Evolutionary conservation across 2,329 filamentous ascomycete genomes (phyloP), one percentile per base, ranked within the genome.

Genomic region (Fusarium sp.): DNA sequence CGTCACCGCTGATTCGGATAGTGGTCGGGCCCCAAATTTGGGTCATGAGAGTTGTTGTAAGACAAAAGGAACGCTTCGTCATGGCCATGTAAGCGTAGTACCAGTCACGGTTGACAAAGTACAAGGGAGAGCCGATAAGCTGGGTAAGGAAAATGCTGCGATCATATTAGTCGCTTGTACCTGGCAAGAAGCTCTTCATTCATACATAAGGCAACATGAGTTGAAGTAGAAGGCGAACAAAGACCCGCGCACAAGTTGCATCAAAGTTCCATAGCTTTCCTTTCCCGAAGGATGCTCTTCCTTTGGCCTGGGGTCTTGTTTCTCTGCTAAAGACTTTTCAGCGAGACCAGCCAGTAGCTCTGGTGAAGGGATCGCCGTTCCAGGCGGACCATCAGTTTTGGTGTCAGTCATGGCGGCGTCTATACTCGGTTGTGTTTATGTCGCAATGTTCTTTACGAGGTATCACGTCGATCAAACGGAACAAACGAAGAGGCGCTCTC

Each of bases 81-180:
- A 94, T 88, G 42, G 93, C 90, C 89, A 97, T 97, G 82, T 94
- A 97, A 69, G 91, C 88, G 81, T 97, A 92, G 83, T 93, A 97
- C 77, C 92, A 88, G 48, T 93, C 90, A 63, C 89, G 89, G 78
- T 94, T 92, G 76, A 94, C 83, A 67, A 90, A 87, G 78, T 96
- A 96, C 50, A 97, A 81, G 4, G 93, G 93, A 1, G 89, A 82
- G 37, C 94, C 94, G 63, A 97, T 83, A 69, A 94, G 85, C 77
- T 97, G 93, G 10, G 93, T 93, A 20, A 88, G 79, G 74, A 89
- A 88, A 76, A 92, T 89, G 18, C 90, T 92, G 53, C 49, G 11
- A 40, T 17, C 38, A 37, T 52, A 57, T 76, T 32, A 75, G 71
- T 44, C 40, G 30, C 46, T 40, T 30, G 33, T 20, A 27, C 8